These are phyloP conservation scores for Triangularia setosa DNA, from an alignment of 2,329 filamentous ascomycete genomes.

Conservation along the genomic window DNA sequence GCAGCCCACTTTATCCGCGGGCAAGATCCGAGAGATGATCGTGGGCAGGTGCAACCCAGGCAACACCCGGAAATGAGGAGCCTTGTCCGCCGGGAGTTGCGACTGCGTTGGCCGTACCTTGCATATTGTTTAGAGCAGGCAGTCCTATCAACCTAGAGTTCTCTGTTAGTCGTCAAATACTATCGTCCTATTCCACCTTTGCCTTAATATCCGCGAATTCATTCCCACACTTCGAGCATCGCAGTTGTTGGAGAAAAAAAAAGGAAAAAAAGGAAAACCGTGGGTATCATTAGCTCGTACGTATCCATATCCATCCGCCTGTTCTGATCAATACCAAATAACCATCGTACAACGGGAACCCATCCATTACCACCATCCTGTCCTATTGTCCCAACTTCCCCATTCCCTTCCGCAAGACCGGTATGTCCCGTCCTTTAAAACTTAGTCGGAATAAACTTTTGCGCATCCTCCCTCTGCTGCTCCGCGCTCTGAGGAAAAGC, in stretches of 20 bases:
- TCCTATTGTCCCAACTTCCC: not conserved
- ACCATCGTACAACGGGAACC: not conserved
- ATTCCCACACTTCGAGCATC: not conserved
- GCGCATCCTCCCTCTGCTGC: constrained; percentile 65
- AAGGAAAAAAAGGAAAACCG: no score
- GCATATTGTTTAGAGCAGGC: not conserved
- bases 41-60: not conserved
- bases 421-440: constrained; percentile 11
- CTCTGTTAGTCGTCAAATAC: no score
- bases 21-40: not conserved
- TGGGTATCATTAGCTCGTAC: constrained; percentile 7
- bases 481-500: constrained; percentile 68
- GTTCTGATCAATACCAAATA: not conserved
- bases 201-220: no score
- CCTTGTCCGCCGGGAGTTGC: not conserved
- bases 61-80: not conserved
- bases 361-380: not conserved
- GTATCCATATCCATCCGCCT: not conserved
- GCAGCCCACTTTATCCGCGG: not conserved
- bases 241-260: not conserved
- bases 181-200: no score
- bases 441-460: constrained; percentile 34
- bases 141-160: not conserved
- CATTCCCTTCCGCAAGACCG: not conserved
- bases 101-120: not conserved